Percentiles rank a stretch among this genome's conserved stretches.
These are phyloP conservation scores for Tolypocladium sp. DNA, from an alignment of 2,329 filamentous ascomycete genomes.

Conservation along the genomic window DNA sequence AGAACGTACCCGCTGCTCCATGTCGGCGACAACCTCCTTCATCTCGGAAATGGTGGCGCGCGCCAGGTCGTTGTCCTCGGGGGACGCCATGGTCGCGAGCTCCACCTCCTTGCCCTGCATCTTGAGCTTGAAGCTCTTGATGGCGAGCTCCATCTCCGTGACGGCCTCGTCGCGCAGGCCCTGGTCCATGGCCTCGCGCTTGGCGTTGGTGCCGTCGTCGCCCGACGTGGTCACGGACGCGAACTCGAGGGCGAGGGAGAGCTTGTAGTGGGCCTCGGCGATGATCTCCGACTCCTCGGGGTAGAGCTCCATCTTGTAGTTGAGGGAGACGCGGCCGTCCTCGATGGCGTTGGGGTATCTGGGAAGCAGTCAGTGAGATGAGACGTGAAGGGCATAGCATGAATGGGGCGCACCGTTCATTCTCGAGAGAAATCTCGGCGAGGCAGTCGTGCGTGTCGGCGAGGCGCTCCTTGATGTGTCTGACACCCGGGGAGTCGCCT, in stretches of 20 bases:
- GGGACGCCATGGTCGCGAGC: slow-evolving; percentile 51
- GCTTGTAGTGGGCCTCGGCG: slow-evolving; percentile 92
- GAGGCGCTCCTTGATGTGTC: slow-evolving; percentile 72
- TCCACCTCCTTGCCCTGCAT: slow-evolving; percentile 61
- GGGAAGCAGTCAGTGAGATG: slow-evolving; percentile 3
- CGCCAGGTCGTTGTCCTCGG: slow-evolving; percentile 57
- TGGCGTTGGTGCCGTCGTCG: slow-evolving; percentile 33
- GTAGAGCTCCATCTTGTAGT: slow-evolving; percentile 71
- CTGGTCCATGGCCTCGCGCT: slow-evolving; percentile 53
- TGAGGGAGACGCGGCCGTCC: slow-evolving; percentile 70
- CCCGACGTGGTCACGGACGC: slow-evolving; percentile 63
- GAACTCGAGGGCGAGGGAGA: slow-evolving; percentile 91
- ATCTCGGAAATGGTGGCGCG: slow-evolving; percentile 59
- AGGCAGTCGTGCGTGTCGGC: slow-evolving; percentile 91
- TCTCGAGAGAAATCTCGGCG: slow-evolving; percentile 94
- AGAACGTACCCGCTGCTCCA: slow-evolving; percentile 60
- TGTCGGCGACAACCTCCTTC: slow-evolving; percentile 69
- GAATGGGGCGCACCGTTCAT: slow-evolving; percentile 54
- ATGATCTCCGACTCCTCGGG: slow-evolving; percentile 74
- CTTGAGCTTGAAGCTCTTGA: slow-evolving; percentile 62
- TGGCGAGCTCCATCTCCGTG: slow-evolving; percentile 62
- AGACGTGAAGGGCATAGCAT: not conserved
- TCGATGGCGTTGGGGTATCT: slow-evolving; percentile 78
- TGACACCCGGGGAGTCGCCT: slow-evolving; percentile 29
- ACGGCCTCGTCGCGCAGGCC: slow-evolving; percentile 62